Conservation (phyloP, 129 eudicot genomes). For the Smallanthus sonchifolius region DNA sequence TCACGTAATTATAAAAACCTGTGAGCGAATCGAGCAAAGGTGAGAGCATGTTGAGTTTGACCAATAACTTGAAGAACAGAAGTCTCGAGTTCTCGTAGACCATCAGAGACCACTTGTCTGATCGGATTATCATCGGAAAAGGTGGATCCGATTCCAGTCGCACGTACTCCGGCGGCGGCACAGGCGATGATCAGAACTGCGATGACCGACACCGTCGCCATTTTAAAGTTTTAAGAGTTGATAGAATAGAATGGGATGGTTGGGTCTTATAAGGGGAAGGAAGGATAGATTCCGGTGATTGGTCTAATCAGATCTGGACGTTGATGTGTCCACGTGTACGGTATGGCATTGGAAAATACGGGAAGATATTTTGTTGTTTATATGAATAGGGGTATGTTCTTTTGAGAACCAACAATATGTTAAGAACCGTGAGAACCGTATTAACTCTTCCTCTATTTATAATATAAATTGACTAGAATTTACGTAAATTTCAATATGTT, state of each 20-base stretch:
- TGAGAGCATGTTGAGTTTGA: conserved; percentile 63
- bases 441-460: no score
- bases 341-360: no score
- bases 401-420: no score
- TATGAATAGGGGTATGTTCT: no score
- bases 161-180: conserved; percentile 34
- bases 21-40: conserved; percentile 92
- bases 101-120: conserved; percentile 74
- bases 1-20: conserved; percentile 20
- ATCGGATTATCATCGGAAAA: conserved; percentile 68
- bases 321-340: neutral
- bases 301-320: neutral
- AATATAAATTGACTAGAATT: no score
- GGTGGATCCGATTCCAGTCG: conserved; percentile 21
- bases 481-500: no score
- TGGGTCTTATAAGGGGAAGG: neutral
- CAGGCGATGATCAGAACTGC: conserved; percentile 26
- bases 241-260: neutral
- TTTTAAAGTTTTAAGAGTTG: neutral
- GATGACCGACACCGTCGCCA: conserved; percentile 25
- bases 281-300: neutral
- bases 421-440: no score
- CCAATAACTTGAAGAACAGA: conserved; percentile 55
- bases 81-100: conserved; percentile 50
- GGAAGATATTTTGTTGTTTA: no score